Evolutionary conservation across 1,284 basidiomycete species (phyloP).

Genomic region (Irpex sp.): DNA sequence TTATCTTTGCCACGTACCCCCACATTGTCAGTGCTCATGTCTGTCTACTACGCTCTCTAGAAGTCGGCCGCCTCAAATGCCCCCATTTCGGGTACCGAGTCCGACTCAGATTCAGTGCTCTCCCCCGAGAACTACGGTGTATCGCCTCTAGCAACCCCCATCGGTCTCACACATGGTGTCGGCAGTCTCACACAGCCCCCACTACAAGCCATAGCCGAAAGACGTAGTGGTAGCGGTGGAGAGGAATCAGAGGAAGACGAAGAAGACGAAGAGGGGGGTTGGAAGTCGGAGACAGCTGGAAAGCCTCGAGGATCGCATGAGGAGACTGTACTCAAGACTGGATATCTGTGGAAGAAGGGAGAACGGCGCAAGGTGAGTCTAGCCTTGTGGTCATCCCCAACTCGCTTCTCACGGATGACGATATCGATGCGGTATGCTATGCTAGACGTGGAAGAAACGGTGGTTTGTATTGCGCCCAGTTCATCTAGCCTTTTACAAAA

Average conservation of each 20-base stretch:
- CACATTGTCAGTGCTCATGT: conserved; percentile 2
- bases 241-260: conserved; percentile 75
- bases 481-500: conserved; percentile 97
- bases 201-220: conserved; percentile 73
- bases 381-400: neutral
- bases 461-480: conserved; percentile 96
- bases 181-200: conserved; percentile 39
- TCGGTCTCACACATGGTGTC: conserved; percentile 14
- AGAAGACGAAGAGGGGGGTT: conserved; percentile 57
- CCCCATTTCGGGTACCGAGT: conserved; percentile 74
- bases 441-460: conserved; percentile 96
- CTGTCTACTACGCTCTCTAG: conserved; percentile 12
- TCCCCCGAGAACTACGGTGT: conserved; percentile 48
- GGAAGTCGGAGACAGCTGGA: conserved; percentile 33
- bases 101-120: conserved; percentile 78
- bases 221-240: conserved; percentile 60
- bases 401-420: conserved; percentile 2
- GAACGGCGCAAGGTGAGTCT: conserved; percentile 86
- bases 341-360: conserved; percentile 41
- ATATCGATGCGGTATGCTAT: conserved; percentile 6
- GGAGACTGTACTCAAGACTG: conserved; percentile 77
- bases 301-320: conserved; percentile 42
- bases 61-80: conserved; percentile 30
- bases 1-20: conserved; percentile 16
- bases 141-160: conserved; percentile 22